Base-by-base conservation (phyloP, 768 basidiomycete genomes). In the Suillus placidus region DNA sequence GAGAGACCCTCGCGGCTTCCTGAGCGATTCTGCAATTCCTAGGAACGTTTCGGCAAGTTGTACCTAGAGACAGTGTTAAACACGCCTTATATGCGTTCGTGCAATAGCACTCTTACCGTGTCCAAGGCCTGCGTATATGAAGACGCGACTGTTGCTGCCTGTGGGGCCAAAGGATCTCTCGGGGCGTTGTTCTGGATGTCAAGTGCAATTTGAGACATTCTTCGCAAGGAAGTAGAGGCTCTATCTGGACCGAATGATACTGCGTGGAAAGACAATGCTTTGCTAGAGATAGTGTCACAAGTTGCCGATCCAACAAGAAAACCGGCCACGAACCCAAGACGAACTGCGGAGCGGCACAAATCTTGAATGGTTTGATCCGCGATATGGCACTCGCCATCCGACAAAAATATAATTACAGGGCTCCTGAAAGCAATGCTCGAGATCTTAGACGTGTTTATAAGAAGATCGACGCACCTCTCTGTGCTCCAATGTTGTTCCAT, bases 11-110 rank as follows among this genome's bases (percentile, higher is more conserved):
- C 87, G 76, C 6, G 87, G 83, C 69, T 85, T 88, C 67, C 80
- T 79, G 73, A 88, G 71, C 1, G 87, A 86, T 61, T 86, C 84
- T 0, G 86, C 86, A 62, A 88, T 80, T 38, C 82, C 82, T 30
- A 88, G 70, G 80, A 88, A 88, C 3, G 87, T 84, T 69, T 87
- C 79, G 0, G 87, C 82, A 12, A 88, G 79, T 65, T 80, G 81
- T 14, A 87, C 78, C 87, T 88, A 38, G 13, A 32, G 55, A 68
- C 61, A 6, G 13, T 12, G 42, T 40, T 38, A n/a, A 58, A 14
- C 13, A 51, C 14, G 3, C 32, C 10, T 26, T 6, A 5, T 6
- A 7, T 23, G 14, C 1, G 13, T 30, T 26, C 18, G 18, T 6
- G 18, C 12, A 61, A 13, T 16, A 38, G 71, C 34, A 35, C 20